These are phyloP conservation scores for Teratosphaeriaceae sp. DNA, from an alignment of 2,329 filamentous ascomycete species.

Conservation along the genomic window DNA sequence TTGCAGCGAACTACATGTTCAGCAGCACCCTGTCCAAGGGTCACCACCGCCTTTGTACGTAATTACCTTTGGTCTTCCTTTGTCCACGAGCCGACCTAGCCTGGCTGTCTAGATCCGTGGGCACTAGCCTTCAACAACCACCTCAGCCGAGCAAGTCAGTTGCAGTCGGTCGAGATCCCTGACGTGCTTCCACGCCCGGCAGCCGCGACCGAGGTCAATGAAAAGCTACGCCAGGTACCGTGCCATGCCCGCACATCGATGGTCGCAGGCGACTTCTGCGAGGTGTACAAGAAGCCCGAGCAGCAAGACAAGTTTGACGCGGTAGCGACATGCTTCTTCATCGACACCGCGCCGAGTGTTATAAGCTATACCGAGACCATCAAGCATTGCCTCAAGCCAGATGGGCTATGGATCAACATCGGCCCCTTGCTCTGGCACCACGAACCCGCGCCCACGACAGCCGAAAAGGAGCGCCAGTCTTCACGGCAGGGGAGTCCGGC, in stretches of 20 bases:
- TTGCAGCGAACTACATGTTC: constrained; percentile 71
- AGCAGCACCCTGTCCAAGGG: constrained; percentile 56
- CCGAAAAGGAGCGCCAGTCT: constrained; percentile 2
- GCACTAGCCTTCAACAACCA: constrained; percentile 86
- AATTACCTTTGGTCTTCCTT: no score
- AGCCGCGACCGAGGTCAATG: constrained; percentile 26
- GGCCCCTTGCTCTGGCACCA: constrained; percentile 96
- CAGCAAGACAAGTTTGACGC: constrained; percentile 65
- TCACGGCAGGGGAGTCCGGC: no score
- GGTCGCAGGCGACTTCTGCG: constrained; percentile 87
- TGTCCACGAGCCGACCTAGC: no score
- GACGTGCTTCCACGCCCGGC: constrained; percentile 53
- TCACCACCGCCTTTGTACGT: constrained; percentile 55
- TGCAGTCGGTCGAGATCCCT: constrained; percentile 66
- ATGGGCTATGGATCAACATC: constrained; percentile 81
- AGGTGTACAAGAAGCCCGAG: constrained; percentile 64
- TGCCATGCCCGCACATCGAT: constrained; percentile 72
- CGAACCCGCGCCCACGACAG: constrained; percentile 57
- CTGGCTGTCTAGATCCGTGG: constrained; percentile 58
- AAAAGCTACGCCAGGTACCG: constrained; percentile 21
- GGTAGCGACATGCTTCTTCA: constrained; percentile 87
- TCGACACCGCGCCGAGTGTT: constrained; percentile 92
- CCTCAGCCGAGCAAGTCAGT: constrained; percentile 62
- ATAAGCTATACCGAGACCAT: constrained; percentile 86
- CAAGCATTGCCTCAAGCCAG: constrained; percentile 64